phyloP scores from a whole-genome alignment of 768 basidiomycete genomes.

The Crucibulum laeve region DNA sequence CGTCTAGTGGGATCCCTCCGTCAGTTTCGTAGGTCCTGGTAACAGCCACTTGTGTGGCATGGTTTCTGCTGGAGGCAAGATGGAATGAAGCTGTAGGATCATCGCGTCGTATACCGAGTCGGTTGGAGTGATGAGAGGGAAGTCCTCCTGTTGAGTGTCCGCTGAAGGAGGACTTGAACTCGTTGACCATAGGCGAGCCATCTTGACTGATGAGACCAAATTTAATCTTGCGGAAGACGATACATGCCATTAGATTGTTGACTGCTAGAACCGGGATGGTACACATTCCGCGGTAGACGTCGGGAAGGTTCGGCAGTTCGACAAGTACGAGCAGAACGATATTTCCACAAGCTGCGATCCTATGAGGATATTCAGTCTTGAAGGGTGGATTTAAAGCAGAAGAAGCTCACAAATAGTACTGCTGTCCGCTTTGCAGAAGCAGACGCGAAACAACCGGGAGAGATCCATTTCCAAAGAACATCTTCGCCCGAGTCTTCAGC shows the following conservation, averaged over 20 bases:
- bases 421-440: not conserved
- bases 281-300: not conserved
- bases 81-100: no score
- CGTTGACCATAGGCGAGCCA: no score
- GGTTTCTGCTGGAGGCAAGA: no score
- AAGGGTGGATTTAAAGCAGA: not conserved
- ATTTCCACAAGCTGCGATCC: not conserved
- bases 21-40: no score
- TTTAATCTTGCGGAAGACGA: slow-evolving; percentile 7
- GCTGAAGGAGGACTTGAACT: no score
- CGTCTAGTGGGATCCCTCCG: no score
- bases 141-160: no score
- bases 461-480: not conserved
- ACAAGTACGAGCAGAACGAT: not conserved
- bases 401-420: not conserved
- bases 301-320: not conserved
- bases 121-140: no score
- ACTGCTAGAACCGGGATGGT: not conserved
- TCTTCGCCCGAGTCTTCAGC: no score
- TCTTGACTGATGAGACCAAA: no score
- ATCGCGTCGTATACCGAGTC: no score
- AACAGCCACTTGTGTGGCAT: no score
- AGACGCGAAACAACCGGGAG: not conserved
- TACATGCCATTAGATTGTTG: slow-evolving; percentile 8
- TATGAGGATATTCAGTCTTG: not conserved